These are phyloP conservation scores for Cryoendolithus antarcticus DNA, from an alignment of 2,329 filamentous ascomycete genomes.

Conservation along the genomic window DNA sequence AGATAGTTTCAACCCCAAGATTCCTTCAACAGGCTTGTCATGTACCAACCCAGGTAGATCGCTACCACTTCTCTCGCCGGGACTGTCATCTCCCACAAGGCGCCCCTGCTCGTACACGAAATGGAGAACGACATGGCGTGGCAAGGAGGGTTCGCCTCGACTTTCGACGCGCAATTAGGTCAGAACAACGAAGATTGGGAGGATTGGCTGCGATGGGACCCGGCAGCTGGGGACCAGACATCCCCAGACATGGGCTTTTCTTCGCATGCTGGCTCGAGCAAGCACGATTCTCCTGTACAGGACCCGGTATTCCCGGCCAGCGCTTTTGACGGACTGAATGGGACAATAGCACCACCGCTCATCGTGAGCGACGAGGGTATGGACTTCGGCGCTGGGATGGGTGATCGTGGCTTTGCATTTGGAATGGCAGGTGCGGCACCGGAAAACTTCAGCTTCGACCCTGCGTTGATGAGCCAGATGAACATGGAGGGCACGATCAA, in stretches of 20 bases:
- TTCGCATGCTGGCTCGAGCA: slow-evolving; percentile 21
- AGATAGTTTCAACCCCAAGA: too few species aligned
- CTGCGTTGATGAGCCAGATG: slow-evolving; percentile 10
- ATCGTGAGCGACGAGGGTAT: slow-evolving; percentile 22
- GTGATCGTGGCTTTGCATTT: slow-evolving; percentile 18
- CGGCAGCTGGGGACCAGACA: slow-evolving; percentile 21
- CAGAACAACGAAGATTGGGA: slow-evolving; percentile 29
- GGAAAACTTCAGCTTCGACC: slow-evolving; percentile 19
- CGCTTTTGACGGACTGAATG: slow-evolving; percentile 12
- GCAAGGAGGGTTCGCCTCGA: slow-evolving; percentile 4
- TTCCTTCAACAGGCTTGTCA: too few species aligned
- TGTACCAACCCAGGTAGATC: too few species aligned
- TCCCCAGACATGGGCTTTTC: slow-evolving; percentile 21
- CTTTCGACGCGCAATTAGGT: slow-evolving; percentile 4
- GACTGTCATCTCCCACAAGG: too few species aligned
- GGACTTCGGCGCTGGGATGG: slow-evolving; percentile 12
- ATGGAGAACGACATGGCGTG: slow-evolving; percentile 1
- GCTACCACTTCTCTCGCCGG: too few species aligned
- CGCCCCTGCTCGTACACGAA: too few species aligned
- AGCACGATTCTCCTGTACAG: slow-evolving; percentile 25
- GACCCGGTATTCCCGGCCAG: slow-evolving; percentile 16
- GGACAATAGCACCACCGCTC: slow-evolving; percentile 18
- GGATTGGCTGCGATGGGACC: slow-evolving; percentile 38
- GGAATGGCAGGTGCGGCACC: slow-evolving; percentile 12
- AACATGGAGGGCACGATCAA: slow-evolving; percentile 8